Evolutionary conservation across 225 moss, liverwort and hornwort species (phyloP).

Genomic region (Marchantia polymorpha): DNA sequence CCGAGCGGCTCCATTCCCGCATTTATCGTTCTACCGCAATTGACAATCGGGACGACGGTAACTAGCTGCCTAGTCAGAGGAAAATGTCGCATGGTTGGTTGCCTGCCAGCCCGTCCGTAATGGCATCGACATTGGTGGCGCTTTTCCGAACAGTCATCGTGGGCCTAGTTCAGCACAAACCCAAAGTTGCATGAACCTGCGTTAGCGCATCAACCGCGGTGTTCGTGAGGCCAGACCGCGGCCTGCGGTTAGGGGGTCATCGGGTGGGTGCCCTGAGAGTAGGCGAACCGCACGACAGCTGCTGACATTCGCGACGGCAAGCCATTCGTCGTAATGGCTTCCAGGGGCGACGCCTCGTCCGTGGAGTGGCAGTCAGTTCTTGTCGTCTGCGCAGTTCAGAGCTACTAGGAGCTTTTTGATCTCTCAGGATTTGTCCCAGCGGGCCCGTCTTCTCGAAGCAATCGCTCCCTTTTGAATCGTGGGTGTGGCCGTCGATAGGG

Average conservation of each 20-base stretch:
- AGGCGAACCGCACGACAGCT: neutral
- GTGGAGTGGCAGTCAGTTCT: neutral
- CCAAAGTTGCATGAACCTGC: neutral
- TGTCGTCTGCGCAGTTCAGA: constrained; percentile 2
- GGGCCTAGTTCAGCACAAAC: neutral
- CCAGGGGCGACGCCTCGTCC: neutral
- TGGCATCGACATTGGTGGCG: neutral
- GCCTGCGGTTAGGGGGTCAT: neutral
- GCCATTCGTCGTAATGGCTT: neutral
- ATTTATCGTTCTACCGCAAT: neutral
- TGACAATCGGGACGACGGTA: neutral
- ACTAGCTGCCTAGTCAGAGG: neutral
- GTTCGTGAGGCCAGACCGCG: neutral
- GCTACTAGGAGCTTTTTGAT: neutral
- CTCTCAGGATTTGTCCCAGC: neutral
- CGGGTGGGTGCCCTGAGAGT: no score
- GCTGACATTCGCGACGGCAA: neutral
- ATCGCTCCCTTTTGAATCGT: neutral
- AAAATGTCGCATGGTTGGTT: neutral
- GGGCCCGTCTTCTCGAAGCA: constrained; percentile 1
- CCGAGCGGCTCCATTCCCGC: neutral
- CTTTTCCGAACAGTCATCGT: neutral
- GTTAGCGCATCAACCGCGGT: neutral
- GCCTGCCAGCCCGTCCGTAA: neutral
- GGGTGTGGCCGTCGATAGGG: neutral